Conservation (phyloP, 306 rosid species). For the Luffa acutangula region DNA sequence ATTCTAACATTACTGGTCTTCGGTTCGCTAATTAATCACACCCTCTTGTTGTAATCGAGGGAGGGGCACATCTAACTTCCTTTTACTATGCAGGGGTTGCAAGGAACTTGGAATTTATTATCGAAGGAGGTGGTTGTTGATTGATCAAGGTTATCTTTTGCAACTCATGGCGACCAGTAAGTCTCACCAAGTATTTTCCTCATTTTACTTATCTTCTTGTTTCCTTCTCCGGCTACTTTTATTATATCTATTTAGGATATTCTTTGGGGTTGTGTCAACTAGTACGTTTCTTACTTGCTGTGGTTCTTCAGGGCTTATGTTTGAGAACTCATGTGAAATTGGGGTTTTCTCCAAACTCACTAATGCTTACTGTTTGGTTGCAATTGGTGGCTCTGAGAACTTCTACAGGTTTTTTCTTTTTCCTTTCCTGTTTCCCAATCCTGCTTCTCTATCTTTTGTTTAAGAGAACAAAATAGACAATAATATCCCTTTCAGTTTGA, state of each 20-base stretch:
- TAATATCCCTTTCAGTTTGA: neutral
- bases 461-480: neutral
- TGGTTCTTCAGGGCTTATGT: slow-evolving; percentile 54
- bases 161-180: slow-evolving; percentile 1
- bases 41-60: neutral
- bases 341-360: slow-evolving; percentile 97
- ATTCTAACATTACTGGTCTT: neutral
- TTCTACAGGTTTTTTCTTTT: slow-evolving; percentile 55
- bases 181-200: neutral
- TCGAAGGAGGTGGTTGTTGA: neutral
- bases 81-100: neutral
- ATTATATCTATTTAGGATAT: neutral
- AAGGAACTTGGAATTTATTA: neutral
- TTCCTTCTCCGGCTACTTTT: neutral
- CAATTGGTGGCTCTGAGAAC: slow-evolving; percentile 91
- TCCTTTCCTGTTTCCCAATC: neutral
- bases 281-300: neutral
- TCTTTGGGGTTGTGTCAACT: neutral
- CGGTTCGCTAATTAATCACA: neutral
- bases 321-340: slow-evolving; percentile 81
- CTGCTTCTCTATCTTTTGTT: neutral
- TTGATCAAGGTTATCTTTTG: neutral
- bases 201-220: neutral
- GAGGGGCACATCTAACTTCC: neutral
- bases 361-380: slow-evolving; percentile 89